These are phyloP conservation scores for Trichothecium roseum DNA, from an alignment of 2,329 filamentous ascomycete genomes.

Conservation along the genomic window DNA sequence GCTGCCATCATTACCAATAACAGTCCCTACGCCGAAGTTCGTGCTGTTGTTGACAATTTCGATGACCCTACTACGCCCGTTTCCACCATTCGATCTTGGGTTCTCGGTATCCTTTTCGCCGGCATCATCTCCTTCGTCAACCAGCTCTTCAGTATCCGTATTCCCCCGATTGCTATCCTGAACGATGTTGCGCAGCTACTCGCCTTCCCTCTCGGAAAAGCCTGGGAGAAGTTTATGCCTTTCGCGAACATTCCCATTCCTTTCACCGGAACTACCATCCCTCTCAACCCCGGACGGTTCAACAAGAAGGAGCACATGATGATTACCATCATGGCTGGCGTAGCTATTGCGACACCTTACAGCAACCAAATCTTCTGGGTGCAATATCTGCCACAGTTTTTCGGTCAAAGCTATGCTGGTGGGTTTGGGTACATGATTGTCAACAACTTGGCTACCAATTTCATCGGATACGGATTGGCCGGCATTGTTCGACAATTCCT, in stretches of 20 bases:
- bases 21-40: slow-evolving; percentile 45
- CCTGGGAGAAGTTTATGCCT: slow-evolving; percentile 21
- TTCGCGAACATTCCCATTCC: slow-evolving; percentile 7
- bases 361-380: slow-evolving; percentile 36
- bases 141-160: slow-evolving; percentile 44
- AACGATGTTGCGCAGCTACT: slow-evolving; percentile 44
- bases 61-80: slow-evolving; percentile 37
- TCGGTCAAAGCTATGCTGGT: slow-evolving; percentile 28
- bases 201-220: slow-evolving; percentile 32
- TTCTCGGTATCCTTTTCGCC: slow-evolving; percentile 36
- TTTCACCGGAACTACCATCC: slow-evolving; percentile 28
- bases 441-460: slow-evolving; percentile 19
- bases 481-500: slow-evolving; percentile 38
- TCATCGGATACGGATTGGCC: slow-evolving; percentile 45
- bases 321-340: slow-evolving; percentile 49
- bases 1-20: slow-evolving; percentile 40
- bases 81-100: slow-evolving; percentile 42
- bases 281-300: slow-evolving; percentile 43
- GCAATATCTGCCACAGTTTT: slow-evolving; percentile 30
- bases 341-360: slow-evolving; percentile 32
- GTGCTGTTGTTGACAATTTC: slow-evolving; percentile 42
- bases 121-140: slow-evolving; percentile 36
- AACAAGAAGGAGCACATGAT: slow-evolving; percentile 50
- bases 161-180: slow-evolving; percentile 37
- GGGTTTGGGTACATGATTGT: slow-evolving; percentile 35